Base-by-base conservation (phyloP, 768 basidiomycete species). In the Mycena polygramma region DNA sequence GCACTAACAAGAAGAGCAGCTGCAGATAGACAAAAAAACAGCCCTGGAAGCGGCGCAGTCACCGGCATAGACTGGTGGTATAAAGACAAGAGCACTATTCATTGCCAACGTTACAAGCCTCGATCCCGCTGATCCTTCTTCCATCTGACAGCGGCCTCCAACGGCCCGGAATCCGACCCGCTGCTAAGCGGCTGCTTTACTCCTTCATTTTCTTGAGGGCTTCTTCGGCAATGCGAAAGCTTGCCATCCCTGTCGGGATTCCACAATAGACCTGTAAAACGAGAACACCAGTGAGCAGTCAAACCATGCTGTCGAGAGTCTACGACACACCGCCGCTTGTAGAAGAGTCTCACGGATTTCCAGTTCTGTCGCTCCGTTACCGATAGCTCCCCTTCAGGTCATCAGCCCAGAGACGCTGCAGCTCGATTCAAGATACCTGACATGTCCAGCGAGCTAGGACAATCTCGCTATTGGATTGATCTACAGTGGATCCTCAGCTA, bases 341-440 rank as follows among this genome's bases (percentile, higher is more conserved):
- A 86, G 67, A 43, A 86, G 71, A 0, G 83, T 84, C 69, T 86
- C 85, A 36, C 82, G 72, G 36, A 86, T 84, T 61, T 86, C 85
- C 8, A 83, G 63, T 57, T 84, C 83, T 9, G 81, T 79, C 11
- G 82, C 83, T 8, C 85, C 85, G 57, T 86, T 86, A 39, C 79
- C 80, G 17, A 85, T 79, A 9, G 85, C 85, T 13, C 85, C 84
- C 65, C 85, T 84, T 70, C 24, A 13, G 17, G 26, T 24, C 39
- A 30, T 30, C 30, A 30, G 30, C 30, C 30, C 30, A 30, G 30
- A 30, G 30, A 30, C 30, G 30, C 57, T 14, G 60, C 17, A 63
- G 37, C 61, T 3, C 36, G 37, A 57, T 22, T 19, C 20, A 15
- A 4, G 10, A 55, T 57, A 79, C 80, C 81, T 75, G 51, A 84